Conservation (phyloP, 2,329 filamentous ascomycete species). For the Colletotrichum sp. region DNA sequence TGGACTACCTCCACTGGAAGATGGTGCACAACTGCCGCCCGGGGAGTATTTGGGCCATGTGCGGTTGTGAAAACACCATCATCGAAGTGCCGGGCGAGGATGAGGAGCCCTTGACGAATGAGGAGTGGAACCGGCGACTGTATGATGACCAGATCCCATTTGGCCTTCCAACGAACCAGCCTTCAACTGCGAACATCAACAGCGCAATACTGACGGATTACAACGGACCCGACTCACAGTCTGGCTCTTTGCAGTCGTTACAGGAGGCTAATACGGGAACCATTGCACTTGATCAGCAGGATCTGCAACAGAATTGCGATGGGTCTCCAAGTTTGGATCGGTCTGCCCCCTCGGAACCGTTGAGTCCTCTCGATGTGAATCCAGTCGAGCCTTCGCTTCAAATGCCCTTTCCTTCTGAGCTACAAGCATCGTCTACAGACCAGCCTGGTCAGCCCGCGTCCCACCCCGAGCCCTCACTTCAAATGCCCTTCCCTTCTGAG, state of each 20-base stretch:
- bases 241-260: neutral
- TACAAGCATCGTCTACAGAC: neutral
- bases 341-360: neutral
- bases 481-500: neutral
- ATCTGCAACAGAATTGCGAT: neutral
- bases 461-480: neutral
- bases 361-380: neutral
- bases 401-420: neutral
- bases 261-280: neutral
- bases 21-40: neutral
- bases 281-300: neutral
- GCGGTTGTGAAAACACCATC: neutral
- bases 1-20: conserved; percentile 7
- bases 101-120: neutral
- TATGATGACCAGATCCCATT: neutral
- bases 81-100: neutral
- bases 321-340: neutral
- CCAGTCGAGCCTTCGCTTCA: neutral
- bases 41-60: neutral
- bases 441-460: neutral
- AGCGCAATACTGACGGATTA: neutral
- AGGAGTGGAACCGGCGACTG: neutral
- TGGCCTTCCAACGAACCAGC: neutral
- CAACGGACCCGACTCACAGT: neutral
- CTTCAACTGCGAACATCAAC: neutral